These are phyloP conservation scores for Talaromyces rugulosus DNA, from an alignment of 2,329 filamentous ascomycete genomes.

Conservation along the genomic window DNA sequence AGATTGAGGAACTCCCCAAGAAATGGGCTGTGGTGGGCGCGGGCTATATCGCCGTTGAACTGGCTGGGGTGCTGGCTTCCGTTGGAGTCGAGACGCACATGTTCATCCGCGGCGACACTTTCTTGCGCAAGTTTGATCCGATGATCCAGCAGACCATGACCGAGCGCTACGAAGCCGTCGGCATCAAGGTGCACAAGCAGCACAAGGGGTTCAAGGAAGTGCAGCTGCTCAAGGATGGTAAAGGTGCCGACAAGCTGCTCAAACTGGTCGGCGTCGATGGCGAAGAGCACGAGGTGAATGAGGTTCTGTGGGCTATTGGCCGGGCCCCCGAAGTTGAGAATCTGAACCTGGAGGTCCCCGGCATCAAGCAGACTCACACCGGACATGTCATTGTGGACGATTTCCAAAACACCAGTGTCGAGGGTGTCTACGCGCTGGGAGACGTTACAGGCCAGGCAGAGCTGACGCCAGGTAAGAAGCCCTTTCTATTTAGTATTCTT, in stretches of 20 bases:
- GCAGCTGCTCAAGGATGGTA: conserved; percentile 41
- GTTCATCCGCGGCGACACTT: conserved; percentile 47
- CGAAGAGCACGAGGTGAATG: conserved; percentile 43
- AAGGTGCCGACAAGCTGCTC: conserved; percentile 45
- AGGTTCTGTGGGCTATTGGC: conserved; percentile 50
- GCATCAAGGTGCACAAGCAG: conserved; percentile 45
- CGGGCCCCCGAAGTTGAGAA: conserved; percentile 43
- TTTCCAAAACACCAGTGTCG: conserved; percentile 47
- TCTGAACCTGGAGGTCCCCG: conserved; percentile 38
- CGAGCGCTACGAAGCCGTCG: conserved; percentile 46
- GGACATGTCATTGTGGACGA: conserved; percentile 46
- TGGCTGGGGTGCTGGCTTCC: conserved; percentile 48
- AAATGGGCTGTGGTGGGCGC: conserved; percentile 49
- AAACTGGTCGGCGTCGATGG: conserved; percentile 42
- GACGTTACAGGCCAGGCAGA: conserved; percentile 50
- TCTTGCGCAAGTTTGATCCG: conserved; percentile 50
- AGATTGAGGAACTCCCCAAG: conserved; percentile 47
- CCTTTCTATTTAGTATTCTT: no score
- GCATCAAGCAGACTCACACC: conserved; percentile 36
- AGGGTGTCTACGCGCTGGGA: conserved; percentile 48
- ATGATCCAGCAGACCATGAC: conserved; percentile 52
- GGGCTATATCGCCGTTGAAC: conserved; percentile 50
- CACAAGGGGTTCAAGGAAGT: conserved; percentile 47
- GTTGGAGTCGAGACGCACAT: conserved; percentile 48
- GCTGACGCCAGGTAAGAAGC: conserved; percentile 43